phyloP scores from a whole-genome alignment of 805 yeast species.

The Tetrapisispora arboricola region DNA sequence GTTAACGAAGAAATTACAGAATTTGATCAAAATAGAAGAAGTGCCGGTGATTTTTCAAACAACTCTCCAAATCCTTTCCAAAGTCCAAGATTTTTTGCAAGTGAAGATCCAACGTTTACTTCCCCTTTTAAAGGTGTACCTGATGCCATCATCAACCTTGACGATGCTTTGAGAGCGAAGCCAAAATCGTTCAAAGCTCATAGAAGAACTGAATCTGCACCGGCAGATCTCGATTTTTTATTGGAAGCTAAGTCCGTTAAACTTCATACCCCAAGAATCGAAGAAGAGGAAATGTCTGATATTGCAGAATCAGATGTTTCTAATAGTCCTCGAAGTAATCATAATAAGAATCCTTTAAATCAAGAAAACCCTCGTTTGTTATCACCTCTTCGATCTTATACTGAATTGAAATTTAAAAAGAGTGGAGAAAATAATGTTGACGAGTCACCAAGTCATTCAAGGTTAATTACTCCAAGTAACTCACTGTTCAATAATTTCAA shows the following conservation, averaged over 20 bases:
- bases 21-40: neutral
- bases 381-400: conserved; percentile 5
- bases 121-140: conserved; percentile 32
- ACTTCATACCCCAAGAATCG: conserved; percentile 7
- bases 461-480: neutral
- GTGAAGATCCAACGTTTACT: conserved; percentile 25
- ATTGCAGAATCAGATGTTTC: conserved; percentile 1
- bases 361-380: conserved; percentile 2
- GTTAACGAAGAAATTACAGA: neutral
- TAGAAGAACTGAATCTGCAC: conserved; percentile 48
- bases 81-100: conserved; percentile 24
- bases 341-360: neutral
- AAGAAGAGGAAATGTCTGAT: conserved; percentile 16
- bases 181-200: conserved; percentile 30
- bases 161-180: conserved; percentile 38
- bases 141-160: conserved; percentile 48
- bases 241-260: conserved; percentile 1
- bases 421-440: neutral
- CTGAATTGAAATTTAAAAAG: neutral
- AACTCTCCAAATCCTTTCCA: neutral
- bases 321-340: conserved; percentile 1
- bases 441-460: conserved; percentile 1
- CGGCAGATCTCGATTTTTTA: conserved; percentile 34
- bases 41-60: neutral
- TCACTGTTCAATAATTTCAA: neutral